phyloP scores from a whole-genome alignment of 129 eudicot species.

The Cynara cardunculus region DNA sequence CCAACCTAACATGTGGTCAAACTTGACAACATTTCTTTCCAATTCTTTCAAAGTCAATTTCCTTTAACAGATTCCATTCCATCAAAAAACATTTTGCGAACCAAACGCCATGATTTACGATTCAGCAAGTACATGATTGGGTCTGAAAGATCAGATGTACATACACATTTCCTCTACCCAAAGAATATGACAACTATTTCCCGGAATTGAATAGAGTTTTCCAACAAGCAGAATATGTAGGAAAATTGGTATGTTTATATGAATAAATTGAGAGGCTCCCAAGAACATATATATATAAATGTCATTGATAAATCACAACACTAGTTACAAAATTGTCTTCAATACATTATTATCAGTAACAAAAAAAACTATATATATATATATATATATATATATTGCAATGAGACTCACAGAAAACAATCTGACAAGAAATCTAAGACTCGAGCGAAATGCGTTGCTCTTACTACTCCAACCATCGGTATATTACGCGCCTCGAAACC shows the following conservation, averaged over 20 bases:
- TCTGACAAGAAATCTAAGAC: slow-evolving; percentile 12
- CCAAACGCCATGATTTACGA: too few species aligned
- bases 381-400: slow-evolving; percentile 27
- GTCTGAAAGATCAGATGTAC: too few species aligned
- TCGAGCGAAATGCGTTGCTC: neutral
- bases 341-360: slow-evolving; percentile 23
- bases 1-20: too few species aligned
- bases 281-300: neutral
- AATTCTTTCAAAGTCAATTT: too few species aligned
- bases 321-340: slow-evolving; percentile 34
- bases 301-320: slow-evolving; percentile 26
- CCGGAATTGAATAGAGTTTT: too few species aligned
- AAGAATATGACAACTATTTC: too few species aligned
- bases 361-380: slow-evolving; percentile 19
- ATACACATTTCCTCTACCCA: too few species aligned
- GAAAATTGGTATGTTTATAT: neutral
- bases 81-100: too few species aligned
- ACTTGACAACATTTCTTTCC: too few species aligned
- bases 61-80: too few species aligned
- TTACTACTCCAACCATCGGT: neutral
- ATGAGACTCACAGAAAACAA: slow-evolving; percentile 2
- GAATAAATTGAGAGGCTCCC: neutral
- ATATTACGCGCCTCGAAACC: neutral
- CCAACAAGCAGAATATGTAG: neutral
- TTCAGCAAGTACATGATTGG: too few species aligned